phyloP scores from a whole-genome alignment of 768 basidiomycete species.

The Gymnopilus junonius region DNA sequence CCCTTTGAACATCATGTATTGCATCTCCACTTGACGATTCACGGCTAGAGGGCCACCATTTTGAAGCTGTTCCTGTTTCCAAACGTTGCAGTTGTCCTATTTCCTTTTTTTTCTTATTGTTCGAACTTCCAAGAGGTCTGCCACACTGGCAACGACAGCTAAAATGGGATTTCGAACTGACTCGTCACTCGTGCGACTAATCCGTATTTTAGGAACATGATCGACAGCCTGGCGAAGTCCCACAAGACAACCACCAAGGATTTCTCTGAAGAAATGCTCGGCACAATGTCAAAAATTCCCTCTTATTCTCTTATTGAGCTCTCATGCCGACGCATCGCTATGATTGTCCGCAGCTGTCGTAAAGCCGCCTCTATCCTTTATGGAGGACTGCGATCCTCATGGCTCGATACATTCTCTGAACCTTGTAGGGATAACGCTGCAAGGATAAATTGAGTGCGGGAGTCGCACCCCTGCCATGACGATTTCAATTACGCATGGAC shows the following conservation, averaged over 20 bases:
- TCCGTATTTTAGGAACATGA: neutral
- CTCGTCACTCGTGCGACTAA: neutral
- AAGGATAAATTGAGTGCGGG: neutral
- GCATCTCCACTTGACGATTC: neutral
- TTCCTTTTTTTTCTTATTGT: neutral
- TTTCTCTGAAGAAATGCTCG: neutral
- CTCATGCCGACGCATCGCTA: neutral
- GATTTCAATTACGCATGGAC: neutral
- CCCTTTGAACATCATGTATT: too few relatives aligned
- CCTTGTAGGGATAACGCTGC: neutral
- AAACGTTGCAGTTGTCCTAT: neutral
- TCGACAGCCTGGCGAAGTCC: neutral
- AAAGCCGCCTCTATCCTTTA: constrained; percentile 1
- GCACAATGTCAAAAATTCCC: neutral
- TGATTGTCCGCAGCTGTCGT: neutral
- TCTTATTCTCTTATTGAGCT: neutral
- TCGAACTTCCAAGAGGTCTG: neutral
- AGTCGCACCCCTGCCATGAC: neutral
- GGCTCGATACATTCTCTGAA: neutral
- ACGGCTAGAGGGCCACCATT: too few relatives aligned
- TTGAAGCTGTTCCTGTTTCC: neutral
- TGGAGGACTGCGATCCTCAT: constrained; percentile 12
- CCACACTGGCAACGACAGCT: neutral
- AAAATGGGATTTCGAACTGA: neutral
- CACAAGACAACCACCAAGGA: neutral